Conservation (phyloP, 2,329 filamentous ascomycete species). For the Pyricularia grisea region DNA sequence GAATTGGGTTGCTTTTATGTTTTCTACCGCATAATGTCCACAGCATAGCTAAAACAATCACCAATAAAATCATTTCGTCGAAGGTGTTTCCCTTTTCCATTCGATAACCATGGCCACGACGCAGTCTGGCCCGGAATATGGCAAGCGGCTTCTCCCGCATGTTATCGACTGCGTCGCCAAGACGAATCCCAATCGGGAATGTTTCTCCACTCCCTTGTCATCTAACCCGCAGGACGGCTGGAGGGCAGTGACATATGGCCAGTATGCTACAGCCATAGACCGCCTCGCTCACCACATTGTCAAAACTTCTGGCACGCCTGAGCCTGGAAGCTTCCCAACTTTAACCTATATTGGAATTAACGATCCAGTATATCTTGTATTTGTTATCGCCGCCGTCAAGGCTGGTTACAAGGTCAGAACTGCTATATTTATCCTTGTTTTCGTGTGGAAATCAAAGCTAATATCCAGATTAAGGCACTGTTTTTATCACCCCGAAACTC, state of each 20-base stretch:
- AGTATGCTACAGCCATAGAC: not conserved
- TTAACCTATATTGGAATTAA: not conserved
- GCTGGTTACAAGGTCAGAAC: not conserved
- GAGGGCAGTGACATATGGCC: not conserved
- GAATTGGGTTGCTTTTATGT: too few species aligned
- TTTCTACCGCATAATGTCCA: too few species aligned
- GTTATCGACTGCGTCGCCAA: not conserved
- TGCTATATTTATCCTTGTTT: not conserved
- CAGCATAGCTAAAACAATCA: too few species aligned
- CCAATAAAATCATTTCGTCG: too few species aligned
- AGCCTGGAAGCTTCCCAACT: not conserved
- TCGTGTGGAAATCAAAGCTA: not conserved
- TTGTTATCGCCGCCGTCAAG: not conserved
- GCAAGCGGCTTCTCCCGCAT: not conserved
- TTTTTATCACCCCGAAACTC: slow-evolving; percentile 30
- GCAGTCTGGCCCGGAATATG: not conserved
- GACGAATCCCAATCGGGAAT: not conserved
- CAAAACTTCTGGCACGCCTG: not conserved
- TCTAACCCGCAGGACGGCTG: not conserved
- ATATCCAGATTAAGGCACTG: slow-evolving; percentile 17
- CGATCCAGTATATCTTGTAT: not conserved
- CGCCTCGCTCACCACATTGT: not conserved
- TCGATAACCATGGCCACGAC: not conserved
- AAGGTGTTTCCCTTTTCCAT: too few species aligned
- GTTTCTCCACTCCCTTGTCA: not conserved